Evolutionary conservation across 1,284 basidiomycete species (phyloP), one percentile per base, ranked within the genome.

Genomic region (Cutaneotrichosporon arboriforme): DNA sequence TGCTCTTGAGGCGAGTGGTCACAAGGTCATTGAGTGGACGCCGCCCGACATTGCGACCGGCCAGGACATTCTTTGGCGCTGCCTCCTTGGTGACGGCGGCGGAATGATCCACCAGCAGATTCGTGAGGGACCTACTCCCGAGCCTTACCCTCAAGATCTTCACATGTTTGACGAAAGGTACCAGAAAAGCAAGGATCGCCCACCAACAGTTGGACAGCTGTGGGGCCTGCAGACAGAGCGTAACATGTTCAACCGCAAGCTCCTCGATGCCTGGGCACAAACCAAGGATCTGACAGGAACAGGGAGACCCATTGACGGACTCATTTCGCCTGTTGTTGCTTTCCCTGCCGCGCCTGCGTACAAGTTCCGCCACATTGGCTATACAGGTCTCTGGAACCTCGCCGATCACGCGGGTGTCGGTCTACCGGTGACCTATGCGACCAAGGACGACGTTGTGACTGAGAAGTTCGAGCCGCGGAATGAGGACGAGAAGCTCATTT

Each of bases 381-480:
- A 60, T 44, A 56, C 54, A 3, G 39, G 35, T 2, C 45, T 59
- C n/a, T 57, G 49, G 54, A 61, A 61, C 47, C 33, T 61, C 2
- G 57, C 77, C 22, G 87, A 88, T 66, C 85, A 82, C 59, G 76
- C 84, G 0, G 77, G 80, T 2, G 73, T 81, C 12, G 73, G 81
- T 4, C 78, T 89, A 58, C 87, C 87, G 0, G 83, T 81, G 0
- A 78, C 66, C 43, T 81, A 81, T 12, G 80, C 85, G 64, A 77
- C 37, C 22, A 12, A 17, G 7, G 40, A 46, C 12, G 52, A 45
- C 17, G n/a, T 31, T 3, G 31, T 50, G 12, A 39, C 77, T 59
- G 70, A 72, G 17, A 65, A 74, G 2, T 73, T 78, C 46, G 59
- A 67, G 17, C 83, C 83, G 62, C 69, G 80, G 33, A 75, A 71